phyloP scores from a whole-genome alignment of 2,329 filamentous ascomycete genomes.

The Paraphaeosphaeria minitans region DNA sequence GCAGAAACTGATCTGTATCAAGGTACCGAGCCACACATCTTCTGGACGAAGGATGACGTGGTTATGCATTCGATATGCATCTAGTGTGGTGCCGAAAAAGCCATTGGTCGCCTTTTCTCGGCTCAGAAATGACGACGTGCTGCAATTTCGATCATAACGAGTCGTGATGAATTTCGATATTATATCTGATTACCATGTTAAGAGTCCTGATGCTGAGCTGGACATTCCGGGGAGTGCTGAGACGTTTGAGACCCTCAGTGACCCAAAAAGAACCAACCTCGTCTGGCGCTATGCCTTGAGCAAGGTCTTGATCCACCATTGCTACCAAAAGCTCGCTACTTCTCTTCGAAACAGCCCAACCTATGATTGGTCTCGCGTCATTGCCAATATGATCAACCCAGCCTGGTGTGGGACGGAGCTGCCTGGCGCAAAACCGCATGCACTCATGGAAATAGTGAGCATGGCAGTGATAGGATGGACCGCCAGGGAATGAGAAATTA shows the following conservation, averaged over 20 bases:
- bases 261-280: slow-evolving; percentile 10
- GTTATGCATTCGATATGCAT: slow-evolving; percentile 9
- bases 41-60: slow-evolving; percentile 29
- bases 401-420: slow-evolving; percentile 17
- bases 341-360: neutral
- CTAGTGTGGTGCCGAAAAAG: slow-evolving; percentile 6
- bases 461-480: slow-evolving; percentile 17
- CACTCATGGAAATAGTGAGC: slow-evolving; percentile 5
- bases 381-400: slow-evolving; percentile 15
- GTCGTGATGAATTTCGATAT: neutral
- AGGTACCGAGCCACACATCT: slow-evolving; percentile 28
- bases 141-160: neutral
- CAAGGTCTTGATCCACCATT: slow-evolving; percentile 18
- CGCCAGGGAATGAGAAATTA: slow-evolving; percentile 11
- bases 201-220: slow-evolving; percentile 12
- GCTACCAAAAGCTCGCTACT: slow-evolving; percentile 8
- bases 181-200: slow-evolving; percentile 20
- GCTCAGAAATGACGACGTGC: neutral
- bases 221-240: slow-evolving; percentile 8
- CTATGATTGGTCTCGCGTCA: neutral
- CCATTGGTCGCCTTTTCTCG: neutral
- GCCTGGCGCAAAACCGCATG: slow-evolving; percentile 12
- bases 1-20: slow-evolving; percentile 26
- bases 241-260: slow-evolving; percentile 15
- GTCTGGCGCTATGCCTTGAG: slow-evolving; percentile 16